Evolutionary conservation across 148 eudicot genomes (phyloP), one percentile per base, ranked within the genome.

Genomic region (Vaccinium macrocarpon): DNA sequence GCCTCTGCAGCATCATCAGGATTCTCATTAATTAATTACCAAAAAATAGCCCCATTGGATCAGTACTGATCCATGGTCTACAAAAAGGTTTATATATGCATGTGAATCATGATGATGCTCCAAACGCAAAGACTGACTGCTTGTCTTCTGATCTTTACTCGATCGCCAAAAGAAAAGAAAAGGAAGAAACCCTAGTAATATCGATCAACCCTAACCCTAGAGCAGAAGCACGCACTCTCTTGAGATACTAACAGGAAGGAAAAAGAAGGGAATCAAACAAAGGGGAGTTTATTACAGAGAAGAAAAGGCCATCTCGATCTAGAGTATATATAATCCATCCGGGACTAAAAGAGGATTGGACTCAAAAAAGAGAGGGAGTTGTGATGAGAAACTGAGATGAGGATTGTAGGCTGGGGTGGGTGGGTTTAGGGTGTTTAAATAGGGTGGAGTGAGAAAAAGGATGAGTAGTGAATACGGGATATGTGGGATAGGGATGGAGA

Each of bases 1-100:
- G 94, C 93, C 84, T 89, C 89, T 94, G 98, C 94, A 94, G 97
- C 98, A 95, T 93, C 98, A 95, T 95, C 98, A 95, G 92, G 98
- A 95, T 95, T 95, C 98, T 86, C 98, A 94, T 79, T 89, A 42
- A 42, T 42, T 42, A 5, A 42, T 42, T 5, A 49, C 86, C 59
- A 66, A 64, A 25, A 73, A 29, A 73, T 80, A 51, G 27, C 51
- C 82, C 38, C 38, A 68, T n/a, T 11, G 21, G 8, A 51, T 35
- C 38, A 35, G 38, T 35, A 35, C 38, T 35, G 38, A 55, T 11
- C 50, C 4, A 70, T 14, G 84, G 55, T 68, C 76, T 35, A 68
- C 48, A 80, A 82, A 83, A 35, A 71, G 75, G 80, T 85, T 64
- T 19, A 42, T 38, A 66, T 79, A 25, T 49, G 14, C 81, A 81